Percentiles rank a stretch among this genome's conserved stretches.
These are phyloP conservation scores for Amphichorda felina DNA, from an alignment of 2,329 filamentous ascomycete genomes.

Conservation along the genomic window DNA sequence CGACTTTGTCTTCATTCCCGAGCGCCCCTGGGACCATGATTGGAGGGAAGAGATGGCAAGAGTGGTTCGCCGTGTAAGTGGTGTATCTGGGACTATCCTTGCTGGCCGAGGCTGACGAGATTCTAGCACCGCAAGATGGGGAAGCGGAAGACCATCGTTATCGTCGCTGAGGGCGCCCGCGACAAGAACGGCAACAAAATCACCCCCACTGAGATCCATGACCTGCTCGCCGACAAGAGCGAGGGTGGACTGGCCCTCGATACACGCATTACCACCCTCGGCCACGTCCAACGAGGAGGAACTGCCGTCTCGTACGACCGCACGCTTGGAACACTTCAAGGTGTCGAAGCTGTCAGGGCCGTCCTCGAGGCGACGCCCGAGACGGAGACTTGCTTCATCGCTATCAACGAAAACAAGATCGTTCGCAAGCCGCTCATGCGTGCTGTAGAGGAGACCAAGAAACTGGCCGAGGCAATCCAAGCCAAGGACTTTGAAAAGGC, in stretches of 20 bases:
- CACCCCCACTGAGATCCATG: slow-evolving; percentile 67
- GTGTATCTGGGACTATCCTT: no score
- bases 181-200: slow-evolving; percentile 80
- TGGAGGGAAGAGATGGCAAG: slow-evolving; percentile 84
- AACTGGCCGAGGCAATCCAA: slow-evolving; percentile 71
- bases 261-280: slow-evolving; percentile 87
- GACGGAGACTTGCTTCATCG: slow-evolving; percentile 87
- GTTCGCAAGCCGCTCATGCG: slow-evolving; percentile 79
- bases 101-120: no score
- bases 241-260: slow-evolving; percentile 62
- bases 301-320: slow-evolving; percentile 88
- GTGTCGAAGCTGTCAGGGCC: slow-evolving; percentile 86
- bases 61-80: slow-evolving; percentile 57
- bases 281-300: slow-evolving; percentile 94
- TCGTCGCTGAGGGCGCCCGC: slow-evolving; percentile 89
- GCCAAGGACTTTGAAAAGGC: slow-evolving; percentile 77
- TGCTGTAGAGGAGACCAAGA: slow-evolving; percentile 76
- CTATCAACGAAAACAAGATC: slow-evolving; percentile 97
- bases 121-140: slow-evolving; percentile 71
- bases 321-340: slow-evolving; percentile 85
- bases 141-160: slow-evolving; percentile 96
- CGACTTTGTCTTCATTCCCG: slow-evolving; percentile 94
- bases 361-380: slow-evolving; percentile 83
- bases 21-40: slow-evolving; percentile 76
- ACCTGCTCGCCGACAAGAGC: slow-evolving; percentile 68